Evolutionary conservation across 2,329 filamentous ascomycete genomes (phyloP), one percentile per base, ranked within the genome.

Genomic region (Colletotrichum sp.): DNA sequence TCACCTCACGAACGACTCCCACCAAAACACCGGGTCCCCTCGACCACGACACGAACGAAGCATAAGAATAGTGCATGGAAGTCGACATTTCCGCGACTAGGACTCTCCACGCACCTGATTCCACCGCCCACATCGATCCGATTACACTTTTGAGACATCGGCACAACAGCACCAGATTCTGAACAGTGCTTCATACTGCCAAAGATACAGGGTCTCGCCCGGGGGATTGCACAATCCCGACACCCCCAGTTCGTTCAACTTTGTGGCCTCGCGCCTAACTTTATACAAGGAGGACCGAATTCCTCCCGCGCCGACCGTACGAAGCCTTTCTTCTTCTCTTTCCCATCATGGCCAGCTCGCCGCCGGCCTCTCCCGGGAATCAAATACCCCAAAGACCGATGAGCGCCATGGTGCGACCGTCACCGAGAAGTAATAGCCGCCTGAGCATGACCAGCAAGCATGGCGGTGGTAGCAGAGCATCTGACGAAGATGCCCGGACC

Each of bases 401-500:
- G 89, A 98, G 95, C 87, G 93, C 92, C 83, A 93, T 98, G 88
- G 92, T 96, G 81, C 93, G 94, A 81, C 90, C 94, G 61, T 90
- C 94, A 58, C 90, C 88, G 26, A 85, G 95, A 83, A 97, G 95
- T 83, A 94, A 90, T 80, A 98, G 95, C 86, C 94, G 96, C 80
- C 89, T 98, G 90, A 98, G 95, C 87, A 94, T 94, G 88, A 93
- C 90, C 81, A 94, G 94, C 87, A 96, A 94, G 85, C 87, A 88
- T 61, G 93, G 92, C 68, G 93, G 92, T 81, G 92, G 94, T 78
- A 98, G 95, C 86, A 92, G 95, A 82, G 93, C 94, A 28, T 98
- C 96, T 1, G 96, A 98, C 81, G 96, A 98, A 80, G 96, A 98
- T 84, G 91, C 90, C 78, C 96, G 94, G 84, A 98, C 96, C 8